A percentile compares a stretch with the other conserved stretches of the same genome.
These are phyloP conservation scores for Bonia amplexicaulis DNA, from an alignment of 176 grass and related monocot species.

Conservation along the genomic window DNA sequence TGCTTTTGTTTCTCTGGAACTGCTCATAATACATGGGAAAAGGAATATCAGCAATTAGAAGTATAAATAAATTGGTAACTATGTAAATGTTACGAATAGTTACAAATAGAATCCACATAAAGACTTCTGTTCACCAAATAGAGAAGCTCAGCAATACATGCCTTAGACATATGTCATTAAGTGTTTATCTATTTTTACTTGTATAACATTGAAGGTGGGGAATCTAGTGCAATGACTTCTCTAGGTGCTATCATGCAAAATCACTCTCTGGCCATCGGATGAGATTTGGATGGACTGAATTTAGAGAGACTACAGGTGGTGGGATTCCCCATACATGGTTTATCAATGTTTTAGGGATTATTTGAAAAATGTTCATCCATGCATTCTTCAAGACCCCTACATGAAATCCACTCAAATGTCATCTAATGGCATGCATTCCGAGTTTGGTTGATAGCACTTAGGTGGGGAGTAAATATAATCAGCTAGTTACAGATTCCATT, in stretches of 20 bases:
- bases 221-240: neutral
- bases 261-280: neutral
- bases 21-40: conserved; percentile 29
- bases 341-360: neutral
- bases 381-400: neutral
- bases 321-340: neutral
- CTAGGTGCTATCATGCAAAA: neutral
- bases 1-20: conserved; percentile 69
- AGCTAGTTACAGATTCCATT: neutral
- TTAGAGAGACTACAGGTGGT: neutral
- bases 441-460: neutral
- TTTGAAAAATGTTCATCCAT: neutral
- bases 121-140: conserved; percentile 17
- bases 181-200: neutral
- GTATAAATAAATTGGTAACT: conserved; percentile 23
- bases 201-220: neutral
- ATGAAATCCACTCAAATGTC: neutral
- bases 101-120: conserved; percentile 16
- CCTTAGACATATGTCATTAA: conserved; percentile 21
- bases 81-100: conserved; percentile 23
- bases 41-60: conserved; percentile 26
- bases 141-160: conserved; percentile 14
- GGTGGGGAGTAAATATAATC: neutral
- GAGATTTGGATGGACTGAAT: neutral
- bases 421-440: neutral